These are phyloP conservation scores for Physcomitrellopsis africana DNA, from an alignment of 225 moss, liverwort and hornwort genomes.

Conservation along the genomic window DNA sequence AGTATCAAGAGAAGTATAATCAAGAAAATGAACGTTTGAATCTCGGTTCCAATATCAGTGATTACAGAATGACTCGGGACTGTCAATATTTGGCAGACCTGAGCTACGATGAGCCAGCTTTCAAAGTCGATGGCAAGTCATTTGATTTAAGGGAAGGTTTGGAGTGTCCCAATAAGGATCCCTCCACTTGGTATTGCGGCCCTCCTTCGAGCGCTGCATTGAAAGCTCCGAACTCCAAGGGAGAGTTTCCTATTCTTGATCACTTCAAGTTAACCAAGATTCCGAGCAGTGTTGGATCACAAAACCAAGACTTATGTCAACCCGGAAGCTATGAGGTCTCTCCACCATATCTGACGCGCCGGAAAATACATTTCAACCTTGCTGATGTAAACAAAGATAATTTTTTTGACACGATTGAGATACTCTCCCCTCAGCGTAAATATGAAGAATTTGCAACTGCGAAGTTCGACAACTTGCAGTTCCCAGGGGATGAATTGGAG, in stretches of 20 bases:
- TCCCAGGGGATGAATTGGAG: conserved; percentile 25
- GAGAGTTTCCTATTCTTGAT: conserved; percentile 36
- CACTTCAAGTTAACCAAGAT: conserved; percentile 27
- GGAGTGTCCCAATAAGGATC: conserved; percentile 24
- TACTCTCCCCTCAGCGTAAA: conserved; percentile 22
- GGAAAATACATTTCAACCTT: background rate
- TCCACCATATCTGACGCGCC: background rate
- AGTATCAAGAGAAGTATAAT: conserved; percentile 26
- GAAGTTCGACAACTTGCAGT: conserved; percentile 27
- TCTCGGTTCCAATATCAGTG: conserved; percentile 26
- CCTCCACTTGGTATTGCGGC: conserved; percentile 34
- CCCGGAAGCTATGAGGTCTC: conserved; percentile 14
- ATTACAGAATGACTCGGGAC: conserved; percentile 32
- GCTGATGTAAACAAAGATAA: background rate
- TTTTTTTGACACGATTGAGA: conserved; percentile 22
- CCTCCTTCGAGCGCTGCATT: conserved; percentile 7
- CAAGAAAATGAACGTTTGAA: conserved; percentile 25
- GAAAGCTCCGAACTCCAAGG: conserved; percentile 15
- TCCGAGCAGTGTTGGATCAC: conserved; percentile 13
- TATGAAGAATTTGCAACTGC: conserved; percentile 16
- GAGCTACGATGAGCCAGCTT: conserved; percentile 28
- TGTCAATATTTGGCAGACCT: conserved; percentile 30
- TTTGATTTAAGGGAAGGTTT: conserved; percentile 4
- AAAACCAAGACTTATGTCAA: conserved; percentile 16
- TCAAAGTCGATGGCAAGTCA: conserved; percentile 24